phyloP scores from a whole-genome alignment of 2,329 filamentous ascomycete species.

The Calcarisporium arbuscula region DNA sequence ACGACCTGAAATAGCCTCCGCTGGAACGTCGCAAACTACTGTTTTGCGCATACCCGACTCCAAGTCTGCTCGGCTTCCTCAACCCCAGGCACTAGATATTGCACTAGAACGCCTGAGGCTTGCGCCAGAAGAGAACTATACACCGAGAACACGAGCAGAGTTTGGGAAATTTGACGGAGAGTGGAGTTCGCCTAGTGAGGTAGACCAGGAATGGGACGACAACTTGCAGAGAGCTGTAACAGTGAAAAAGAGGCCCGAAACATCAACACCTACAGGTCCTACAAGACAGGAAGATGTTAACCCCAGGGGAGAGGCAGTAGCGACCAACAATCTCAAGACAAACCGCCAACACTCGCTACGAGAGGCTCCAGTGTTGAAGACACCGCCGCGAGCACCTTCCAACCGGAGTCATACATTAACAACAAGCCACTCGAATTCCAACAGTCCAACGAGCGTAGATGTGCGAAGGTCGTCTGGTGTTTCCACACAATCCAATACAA shows the following conservation, averaged over 20 bases:
- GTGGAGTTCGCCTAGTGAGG: constrained; percentile 44
- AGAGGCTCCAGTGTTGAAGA: constrained; percentile 29
- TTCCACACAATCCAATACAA: constrained; percentile 48
- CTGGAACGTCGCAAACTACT: constrained; percentile 37
- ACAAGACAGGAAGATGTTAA: too few relatives aligned
- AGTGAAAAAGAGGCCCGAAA: constrained; percentile 36
- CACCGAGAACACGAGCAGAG: constrained; percentile 38
- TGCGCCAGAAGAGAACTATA: constrained; percentile 31
- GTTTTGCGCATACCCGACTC: constrained; percentile 30
- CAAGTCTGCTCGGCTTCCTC: constrained; percentile 9
- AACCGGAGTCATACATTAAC: constrained; percentile 17
- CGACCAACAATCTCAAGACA: too few relatives aligned
- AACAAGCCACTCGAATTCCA: constrained; percentile 29
- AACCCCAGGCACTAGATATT: constrained; percentile 32
- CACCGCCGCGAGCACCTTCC: constrained; percentile 25
- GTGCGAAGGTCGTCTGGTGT: constrained; percentile 44
- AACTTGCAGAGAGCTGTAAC: constrained; percentile 48
- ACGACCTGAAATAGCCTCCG: constrained; percentile 31
- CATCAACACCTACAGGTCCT: too few relatives aligned
- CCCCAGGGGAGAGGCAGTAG: too few relatives aligned
- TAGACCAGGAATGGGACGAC: constrained; percentile 49
- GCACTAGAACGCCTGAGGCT: constrained; percentile 36
- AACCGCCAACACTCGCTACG: constrained; percentile 41
- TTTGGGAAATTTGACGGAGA: constrained; percentile 54
- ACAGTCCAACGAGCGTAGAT: constrained; percentile 29